Evolutionary conservation across 352 stramenopile species (phyloP), one percentile per base, ranked within the genome.

Genomic region (Pythium utonaiense): DNA sequence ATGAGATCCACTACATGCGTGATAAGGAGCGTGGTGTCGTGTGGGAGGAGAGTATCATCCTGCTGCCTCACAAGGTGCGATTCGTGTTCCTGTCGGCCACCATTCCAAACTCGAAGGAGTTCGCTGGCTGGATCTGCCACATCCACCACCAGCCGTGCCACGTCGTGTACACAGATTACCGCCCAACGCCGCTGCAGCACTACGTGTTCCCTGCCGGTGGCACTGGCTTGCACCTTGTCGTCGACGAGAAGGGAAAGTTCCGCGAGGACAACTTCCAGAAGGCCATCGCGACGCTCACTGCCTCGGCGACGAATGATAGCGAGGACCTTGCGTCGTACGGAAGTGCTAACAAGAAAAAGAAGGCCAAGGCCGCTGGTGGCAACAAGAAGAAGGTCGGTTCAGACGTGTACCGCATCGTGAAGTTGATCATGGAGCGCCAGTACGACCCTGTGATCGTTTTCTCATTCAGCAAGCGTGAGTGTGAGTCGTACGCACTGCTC

Each of bases 121-220:
- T 98, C 78, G 91, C 92, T 0, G 81, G 84, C 62, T 99, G 98
- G 98, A 99, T 99, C 69, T 96, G 88, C 50, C 95, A 98, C 73
- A 99, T 99, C 67, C 96, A 99, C 76, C 96, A 99, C 73, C 97
- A 99, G 75, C 95, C 96, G 31, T 99, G 96, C 80, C 97, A 99
- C 80, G 98, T 99, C n/a, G 96, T 99, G n/a, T 99, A 99, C 82
- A 99, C 98, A 40, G 97, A 99, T 73, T 99, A 99, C 83, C 94
- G 97, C 67, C 98, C 98, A 3, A 97, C 95, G 30, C 98, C 98
- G 6, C 70, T 99, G 60, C 96, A 99, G 83, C 98, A 99, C 81
- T 99, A 99, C 67, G 81, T 99, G 44, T 99, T 99, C 71, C 95
- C 96, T n/a, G 80, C 90, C 9, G 96, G 95, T 42, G 96, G 96